phyloP scores from a whole-genome alignment of 2,329 filamentous ascomycete species.

The Trichoderma hamatum region DNA sequence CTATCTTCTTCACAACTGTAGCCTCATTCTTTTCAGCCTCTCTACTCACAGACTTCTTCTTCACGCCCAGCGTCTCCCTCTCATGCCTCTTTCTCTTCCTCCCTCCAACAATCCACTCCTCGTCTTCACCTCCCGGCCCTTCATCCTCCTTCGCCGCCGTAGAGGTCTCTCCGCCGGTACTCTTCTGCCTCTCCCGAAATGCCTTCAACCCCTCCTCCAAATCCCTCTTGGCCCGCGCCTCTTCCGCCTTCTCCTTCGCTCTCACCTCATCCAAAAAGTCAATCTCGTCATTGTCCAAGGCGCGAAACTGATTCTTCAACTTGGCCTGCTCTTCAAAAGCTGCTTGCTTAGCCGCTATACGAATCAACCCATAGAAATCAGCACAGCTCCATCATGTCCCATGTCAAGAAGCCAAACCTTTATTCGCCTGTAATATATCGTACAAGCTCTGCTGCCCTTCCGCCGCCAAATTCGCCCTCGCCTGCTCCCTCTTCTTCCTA shows the following conservation, averaged over 20 bases:
- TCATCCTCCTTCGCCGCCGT: conserved; percentile 33
- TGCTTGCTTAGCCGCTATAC: conserved; percentile 75
- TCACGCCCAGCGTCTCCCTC: conserved; percentile 42
- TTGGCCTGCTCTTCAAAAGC: conserved; percentile 75
- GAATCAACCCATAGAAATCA: neutral
- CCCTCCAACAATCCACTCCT: conserved; percentile 41
- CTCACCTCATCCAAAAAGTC: conserved; percentile 69
- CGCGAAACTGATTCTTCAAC: conserved; percentile 75
- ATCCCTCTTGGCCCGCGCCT: conserved; percentile 58
- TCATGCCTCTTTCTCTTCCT: conserved; percentile 44
- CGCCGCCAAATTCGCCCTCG: conserved; percentile 47
- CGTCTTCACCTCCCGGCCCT: conserved; percentile 27
- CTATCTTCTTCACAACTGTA: neutral
- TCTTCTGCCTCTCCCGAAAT: conserved; percentile 57
- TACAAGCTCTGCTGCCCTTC: conserved; percentile 65
- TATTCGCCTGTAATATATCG: conserved; percentile 79
- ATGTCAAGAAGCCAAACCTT: conserved; percentile 55
- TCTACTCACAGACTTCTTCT: conserved; percentile 34
- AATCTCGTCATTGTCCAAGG: conserved; percentile 77
- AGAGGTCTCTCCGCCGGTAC: conserved; percentile 31
- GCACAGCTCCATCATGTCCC: neutral
- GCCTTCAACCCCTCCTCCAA: conserved; percentile 58
- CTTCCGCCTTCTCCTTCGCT: conserved; percentile 54
- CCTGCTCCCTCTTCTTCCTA: conserved; percentile 56
- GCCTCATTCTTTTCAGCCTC: conserved; percentile 29